Base-by-base conservation (phyloP, 2,329 filamentous ascomycete genomes). In the Diaporthe sp. region DNA sequence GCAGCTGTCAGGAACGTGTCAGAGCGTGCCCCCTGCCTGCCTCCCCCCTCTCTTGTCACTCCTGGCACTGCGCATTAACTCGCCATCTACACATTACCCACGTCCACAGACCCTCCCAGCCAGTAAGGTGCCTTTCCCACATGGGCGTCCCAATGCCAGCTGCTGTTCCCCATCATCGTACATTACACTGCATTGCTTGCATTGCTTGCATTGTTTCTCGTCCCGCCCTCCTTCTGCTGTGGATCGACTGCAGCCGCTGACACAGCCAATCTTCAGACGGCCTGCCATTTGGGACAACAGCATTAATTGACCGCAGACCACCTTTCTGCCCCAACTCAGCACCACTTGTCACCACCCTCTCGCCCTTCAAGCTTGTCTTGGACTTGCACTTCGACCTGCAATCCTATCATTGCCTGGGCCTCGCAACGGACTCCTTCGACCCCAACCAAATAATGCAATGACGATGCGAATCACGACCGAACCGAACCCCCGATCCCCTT, bases 391-490 rank as follows among this genome's bases (percentile, higher is more conserved):
- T 53, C 49, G 65, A 75, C n/a, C 34, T 49, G 28, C n/a, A 44
- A 49, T 37, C 61, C 70, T 31, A 55, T 39, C 37, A 55, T 34
- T 53, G 58, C 71, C 47, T 57, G 71, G 58, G 42, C 49, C 71
- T 51, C 49, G 28, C 63, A 51, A 47, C 44, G 60, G 67, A 74
- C 39, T 44, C 25, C 31, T 37, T 53, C 58, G 51, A 31, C 25
- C 31, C 67, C 65, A 70, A 75, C 65, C 71, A 71, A 75, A 77
- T 80, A 80, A 84, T 84, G 83, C 78, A 79, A 81, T 84, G 81
- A 85, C 82, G 80, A 85, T 85, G 83, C 83, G 78, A 83, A 83
- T 79, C 79, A 82, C 81, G 77, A 81, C 78, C 78, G 77, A 76
- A 67, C 78, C 82, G 81, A 83, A 76, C 76, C 79, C 78, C 80